A percentile compares a stretch with the other conserved stretches of the same genome.
phyloP scores from a whole-genome alignment of 129 eudicot genomes.

The Artemisia tridentata region DNA sequence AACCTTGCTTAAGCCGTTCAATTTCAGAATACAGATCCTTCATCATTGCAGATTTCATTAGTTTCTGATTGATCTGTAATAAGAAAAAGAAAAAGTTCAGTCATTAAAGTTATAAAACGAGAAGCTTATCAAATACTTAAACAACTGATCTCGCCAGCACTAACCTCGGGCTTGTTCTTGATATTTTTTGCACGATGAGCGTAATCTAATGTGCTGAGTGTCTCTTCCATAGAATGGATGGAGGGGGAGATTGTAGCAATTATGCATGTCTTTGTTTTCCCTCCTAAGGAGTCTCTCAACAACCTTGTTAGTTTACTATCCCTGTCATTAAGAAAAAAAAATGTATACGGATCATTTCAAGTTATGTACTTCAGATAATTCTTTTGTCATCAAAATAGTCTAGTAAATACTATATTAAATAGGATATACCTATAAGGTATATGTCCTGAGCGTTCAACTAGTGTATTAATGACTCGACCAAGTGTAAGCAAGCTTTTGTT shows the following conservation, averaged over 20 bases:
- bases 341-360: not conserved
- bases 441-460: constrained; percentile 98
- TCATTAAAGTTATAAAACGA: not conserved
- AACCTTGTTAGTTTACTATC: constrained; percentile 94
- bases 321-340: constrained; percentile 39
- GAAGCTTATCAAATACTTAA: not conserved
- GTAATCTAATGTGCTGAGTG: constrained; percentile 93
- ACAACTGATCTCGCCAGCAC: constrained; percentile 1
- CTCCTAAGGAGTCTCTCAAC: constrained; percentile 97
- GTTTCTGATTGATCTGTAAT: constrained; percentile 84
- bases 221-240: constrained; percentile 82
- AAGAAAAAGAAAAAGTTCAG: not conserved
- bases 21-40: constrained; percentile 92
- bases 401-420: not conserved
- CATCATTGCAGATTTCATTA: constrained; percentile 59
- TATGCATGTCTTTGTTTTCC: constrained; percentile 96
- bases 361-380: constrained; percentile 1
- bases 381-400: too few relatives aligned
- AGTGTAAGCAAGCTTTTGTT: constrained; percentile 97
- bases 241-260: constrained; percentile 98
- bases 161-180: constrained; percentile 94
- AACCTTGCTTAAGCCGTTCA: constrained; percentile 96
- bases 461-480: constrained; percentile 88
- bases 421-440: constrained; percentile 81
- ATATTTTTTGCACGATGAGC: constrained; percentile 97